Base-by-base conservation (phyloP, 345 rosid genomes). In the Lepidium aucheri region DNA sequence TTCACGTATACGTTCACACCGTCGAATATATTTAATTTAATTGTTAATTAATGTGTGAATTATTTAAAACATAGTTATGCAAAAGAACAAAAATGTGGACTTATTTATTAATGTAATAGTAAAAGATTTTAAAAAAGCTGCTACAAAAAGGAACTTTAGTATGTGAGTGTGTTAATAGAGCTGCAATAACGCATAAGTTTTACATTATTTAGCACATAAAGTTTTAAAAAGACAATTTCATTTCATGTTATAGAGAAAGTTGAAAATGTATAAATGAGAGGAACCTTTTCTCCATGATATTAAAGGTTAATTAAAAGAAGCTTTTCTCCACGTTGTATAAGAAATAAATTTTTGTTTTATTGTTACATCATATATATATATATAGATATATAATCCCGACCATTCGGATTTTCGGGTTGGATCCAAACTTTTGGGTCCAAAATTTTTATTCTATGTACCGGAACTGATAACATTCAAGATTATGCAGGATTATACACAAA, bases 181-280 rank as follows among this genome's bases (percentile, higher is more conserved):
- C 73, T 51, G 72, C 72, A 50, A 58, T 14, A 49, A 51, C 54
- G 54, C 56, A 51, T 35, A 24, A 58, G 49, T 49, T 65, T 33
- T 57, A 43, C 36, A 59, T 6, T 15, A 20, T 36, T 2, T 16
- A 41, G 30, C 16, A 15, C 2, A 46, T 39, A 65, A 43, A 47
- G 60, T 39, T 44, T 20, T 35, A 44, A 42, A 50, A 58, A 50
- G 52, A 50, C 41, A 24, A 26, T 24, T 58, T 65, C 49, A n/a
- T 36, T 43, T 8, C 38, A 63, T 63, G 46, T 35, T 11, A 20
- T 20, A 36, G 15, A 20, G 34, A 44, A 66, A 67, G 71, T 47
- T 44, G 28, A 67, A 67, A 42, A 59, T 68, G 54, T 61, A 52
- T 24, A 18, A 18, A 35, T 17, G 75, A 64, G 43, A 30, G 20